Evolutionary conservation across 345 rosid species (phyloP), one percentile per base, ranked within the genome.

Genomic region (Eutrema heterophyllum): DNA sequence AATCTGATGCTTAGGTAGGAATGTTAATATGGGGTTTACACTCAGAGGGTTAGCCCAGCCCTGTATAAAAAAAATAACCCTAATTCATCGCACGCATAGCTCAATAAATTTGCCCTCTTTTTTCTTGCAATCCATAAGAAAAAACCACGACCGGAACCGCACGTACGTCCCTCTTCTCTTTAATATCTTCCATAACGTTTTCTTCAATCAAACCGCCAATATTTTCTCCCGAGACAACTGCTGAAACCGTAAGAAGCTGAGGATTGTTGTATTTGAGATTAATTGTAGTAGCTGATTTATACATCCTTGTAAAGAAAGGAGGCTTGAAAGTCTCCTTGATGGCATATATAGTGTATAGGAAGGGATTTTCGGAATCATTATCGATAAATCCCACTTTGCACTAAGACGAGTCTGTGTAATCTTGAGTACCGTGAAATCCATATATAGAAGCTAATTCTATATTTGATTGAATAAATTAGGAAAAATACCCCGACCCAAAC

Each of bases 281-380:
- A n/a, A n/a, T n/a, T n/a, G 32, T 18, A 0, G 45, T 65, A 65
- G 4, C 57, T 65, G 45, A 33, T 64, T 3, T 3, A 27, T 27
- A 67, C 4, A 39, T 67, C n/a, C 12, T 53, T 51, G 72, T 53
- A 67, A 16, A 67, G 40, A 4, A 67, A 30, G 3, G 29, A 39
- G 10, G 62, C 62, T 40, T 67, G 62, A 39, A 67, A 3, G 5
- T 67, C 38, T 67, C 61, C 71, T 64, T 48, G 50, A 52, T 40
- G 51, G 40, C 62, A 53, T 26, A 53, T 39, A 53, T 5, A 35
- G 0, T 0, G 0, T 40, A 1, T 8, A 48, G 33, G 14, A 65
- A 50, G 56, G n/a, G n/a, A 33, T 44, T 5, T 27, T 27, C 29
- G 29, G 29, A 3, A 27, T 27, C 29, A 1, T 27, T 27, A 27